Conservation (phyloP, 306 rosid genomes). For the Quercus alba region DNA sequence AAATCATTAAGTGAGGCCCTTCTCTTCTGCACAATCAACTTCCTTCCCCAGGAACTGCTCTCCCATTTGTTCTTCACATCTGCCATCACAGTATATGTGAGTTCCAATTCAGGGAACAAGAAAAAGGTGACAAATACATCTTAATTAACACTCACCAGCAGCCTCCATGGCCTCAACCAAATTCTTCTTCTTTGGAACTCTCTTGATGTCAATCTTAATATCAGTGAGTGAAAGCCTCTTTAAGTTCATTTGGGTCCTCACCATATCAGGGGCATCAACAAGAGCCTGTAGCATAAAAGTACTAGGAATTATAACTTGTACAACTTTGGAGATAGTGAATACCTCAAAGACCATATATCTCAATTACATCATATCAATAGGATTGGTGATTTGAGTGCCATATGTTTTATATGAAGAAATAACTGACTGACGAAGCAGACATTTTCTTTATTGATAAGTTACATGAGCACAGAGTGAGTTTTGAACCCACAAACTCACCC, state of each 20-base stretch:
- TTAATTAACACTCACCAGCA: slow-evolving; percentile 26
- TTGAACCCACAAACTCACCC: too few relatives aligned
- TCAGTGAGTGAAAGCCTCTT: slow-evolving; percentile 54
- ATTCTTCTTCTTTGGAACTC: slow-evolving; percentile 48
- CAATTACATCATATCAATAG: background rate
- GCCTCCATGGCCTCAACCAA: slow-evolving; percentile 47
- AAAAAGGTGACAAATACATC: background rate
- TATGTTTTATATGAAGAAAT: too few relatives aligned
- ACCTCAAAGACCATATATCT: background rate
- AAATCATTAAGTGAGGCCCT: slow-evolving; percentile 48
- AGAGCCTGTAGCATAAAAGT: slow-evolving; percentile 29
- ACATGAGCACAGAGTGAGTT: too few relatives aligned
- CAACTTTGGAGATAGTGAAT: background rate
- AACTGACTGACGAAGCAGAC: rapidly evolving
- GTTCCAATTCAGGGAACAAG: background rate
- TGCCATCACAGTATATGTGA: slow-evolving; percentile 8
- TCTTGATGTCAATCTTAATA: slow-evolving; percentile 43
- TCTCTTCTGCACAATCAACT: slow-evolving; percentile 44
- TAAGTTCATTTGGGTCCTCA: slow-evolving; percentile 49
- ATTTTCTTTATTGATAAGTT: too few relatives aligned
- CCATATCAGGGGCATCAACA: slow-evolving; percentile 54
- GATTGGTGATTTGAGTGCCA: background rate
- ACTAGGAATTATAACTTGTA: background rate
- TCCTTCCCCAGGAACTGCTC: slow-evolving; percentile 58
- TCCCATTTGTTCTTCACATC: slow-evolving; percentile 60